Percentiles rank a stretch among this genome's conserved stretches.
Evolutionary conservation across 768 basidiomycete species (phyloP).

Genomic region (Boletus vermiculosoides): DNA sequence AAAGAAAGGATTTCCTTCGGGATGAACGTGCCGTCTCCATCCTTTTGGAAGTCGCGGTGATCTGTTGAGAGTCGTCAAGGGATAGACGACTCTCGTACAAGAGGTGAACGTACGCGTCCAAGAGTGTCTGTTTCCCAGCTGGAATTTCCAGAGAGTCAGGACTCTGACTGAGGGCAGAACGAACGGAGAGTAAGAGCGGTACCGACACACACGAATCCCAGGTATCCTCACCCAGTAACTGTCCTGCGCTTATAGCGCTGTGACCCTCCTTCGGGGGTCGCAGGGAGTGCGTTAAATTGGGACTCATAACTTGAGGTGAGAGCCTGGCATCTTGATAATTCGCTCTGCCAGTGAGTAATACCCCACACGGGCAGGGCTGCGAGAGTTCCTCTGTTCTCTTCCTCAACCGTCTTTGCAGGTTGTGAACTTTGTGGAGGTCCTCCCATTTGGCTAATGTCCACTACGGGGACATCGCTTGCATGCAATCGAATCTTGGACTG

Average conservation of each 20-base stretch:
- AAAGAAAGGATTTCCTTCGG: conserved; percentile 12
- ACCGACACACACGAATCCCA: background rate
- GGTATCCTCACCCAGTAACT: background rate
- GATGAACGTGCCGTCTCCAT: conserved; percentile 14
- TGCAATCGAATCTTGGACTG: background rate
- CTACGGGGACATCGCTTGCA: background rate
- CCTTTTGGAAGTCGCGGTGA: background rate
- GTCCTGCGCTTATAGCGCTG: conserved; percentile 6
- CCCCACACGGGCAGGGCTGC: background rate
- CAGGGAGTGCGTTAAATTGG: background rate
- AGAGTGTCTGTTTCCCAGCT: conserved; percentile 5
- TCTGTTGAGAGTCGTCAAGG: background rate
- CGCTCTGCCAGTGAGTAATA: background rate
- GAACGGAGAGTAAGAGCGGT: background rate
- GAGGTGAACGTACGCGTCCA: conserved; percentile 4
- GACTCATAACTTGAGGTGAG: background rate
- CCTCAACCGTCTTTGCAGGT: background rate
- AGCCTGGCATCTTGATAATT: background rate
- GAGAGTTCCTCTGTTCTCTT: background rate
- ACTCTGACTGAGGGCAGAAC: background rate
- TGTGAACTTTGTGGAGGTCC: background rate
- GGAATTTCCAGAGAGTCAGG: background rate
- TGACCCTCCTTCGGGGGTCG: conserved; percentile 11
- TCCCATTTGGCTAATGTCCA: too few species aligned
- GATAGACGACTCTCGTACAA: background rate